Percentiles rank a stretch among this genome's conserved stretches.
phyloP scores from a whole-genome alignment of 2,329 filamentous ascomycete genomes.

The Polytolypa hystricis region DNA sequence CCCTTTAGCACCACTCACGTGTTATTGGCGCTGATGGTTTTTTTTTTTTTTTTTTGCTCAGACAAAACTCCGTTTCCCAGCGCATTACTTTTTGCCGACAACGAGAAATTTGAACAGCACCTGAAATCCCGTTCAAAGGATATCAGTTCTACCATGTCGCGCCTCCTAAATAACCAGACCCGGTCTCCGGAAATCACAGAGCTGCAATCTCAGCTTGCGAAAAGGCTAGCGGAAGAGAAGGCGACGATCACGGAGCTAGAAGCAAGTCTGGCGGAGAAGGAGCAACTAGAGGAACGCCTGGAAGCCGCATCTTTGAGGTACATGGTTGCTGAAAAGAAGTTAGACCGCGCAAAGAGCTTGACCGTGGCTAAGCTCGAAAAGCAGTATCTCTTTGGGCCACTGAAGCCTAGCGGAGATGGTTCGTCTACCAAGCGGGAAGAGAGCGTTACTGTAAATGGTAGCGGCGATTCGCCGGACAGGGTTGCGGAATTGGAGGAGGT shows the following conservation, averaged over 20 bases:
- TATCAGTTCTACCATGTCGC: constrained; percentile 63
- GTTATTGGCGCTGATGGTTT: too few species aligned
- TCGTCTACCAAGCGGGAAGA: constrained; percentile 41
- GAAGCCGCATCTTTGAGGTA: constrained; percentile 84
- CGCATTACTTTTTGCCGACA: constrained; percentile 44
- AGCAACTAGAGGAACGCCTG: constrained; percentile 72
- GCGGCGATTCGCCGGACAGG: constrained; percentile 27
- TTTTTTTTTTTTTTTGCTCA: not conserved
- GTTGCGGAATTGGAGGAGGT: constrained; percentile 62
- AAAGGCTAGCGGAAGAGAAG: constrained; percentile 71
- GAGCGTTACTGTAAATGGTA: constrained; percentile 45
- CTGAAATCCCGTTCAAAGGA: constrained; percentile 62
- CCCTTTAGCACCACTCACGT: too few species aligned
- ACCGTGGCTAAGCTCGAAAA: constrained; percentile 89
- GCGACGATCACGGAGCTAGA: constrained; percentile 66
- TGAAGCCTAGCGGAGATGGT: constrained; percentile 31
- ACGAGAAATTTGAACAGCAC: constrained; percentile 62
- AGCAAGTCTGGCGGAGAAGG: constrained; percentile 64
- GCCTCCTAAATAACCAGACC: constrained; percentile 46
- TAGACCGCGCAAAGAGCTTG: constrained; percentile 77
- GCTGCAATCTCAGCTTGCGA: constrained; percentile 64
- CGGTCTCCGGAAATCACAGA: constrained; percentile 56
- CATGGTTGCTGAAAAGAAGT: constrained; percentile 87
- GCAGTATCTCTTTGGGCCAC: constrained; percentile 64
- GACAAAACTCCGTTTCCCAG: constrained; percentile 34